Evolutionary conservation across 306 rosid species (phyloP).

Genomic region (Corylus heterophylla): DNA sequence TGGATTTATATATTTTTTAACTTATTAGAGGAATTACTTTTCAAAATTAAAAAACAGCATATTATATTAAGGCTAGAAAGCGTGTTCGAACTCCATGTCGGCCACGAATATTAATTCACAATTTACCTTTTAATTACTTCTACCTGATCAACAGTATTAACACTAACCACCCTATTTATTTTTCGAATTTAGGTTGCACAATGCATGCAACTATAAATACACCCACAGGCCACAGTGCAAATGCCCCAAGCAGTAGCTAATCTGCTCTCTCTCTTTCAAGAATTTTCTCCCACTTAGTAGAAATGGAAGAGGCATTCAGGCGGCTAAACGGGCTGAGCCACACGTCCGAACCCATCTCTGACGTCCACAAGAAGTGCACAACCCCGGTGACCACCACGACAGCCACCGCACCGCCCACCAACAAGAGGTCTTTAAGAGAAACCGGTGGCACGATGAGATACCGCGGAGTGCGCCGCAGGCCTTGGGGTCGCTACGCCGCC

Average conservation of each 20-base stretch:
- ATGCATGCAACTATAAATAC: constrained; percentile 32
- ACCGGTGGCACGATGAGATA: constrained; percentile 45
- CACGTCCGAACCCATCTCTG: constrained; percentile 23
- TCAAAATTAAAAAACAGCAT: no score
- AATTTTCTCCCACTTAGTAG: not conserved
- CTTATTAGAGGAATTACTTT: no score
- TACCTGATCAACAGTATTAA: no score
- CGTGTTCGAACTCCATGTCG: no score
- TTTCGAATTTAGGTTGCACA: not conserved
- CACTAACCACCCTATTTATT: no score
- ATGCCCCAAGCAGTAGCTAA: no score
- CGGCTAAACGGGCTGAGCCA: constrained; percentile 46
- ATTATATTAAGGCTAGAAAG: no score
- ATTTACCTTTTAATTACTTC: no score
- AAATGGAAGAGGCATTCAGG: constrained; percentile 69
- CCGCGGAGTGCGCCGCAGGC: constrained; percentile 95
- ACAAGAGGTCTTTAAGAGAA: constrained; percentile 46
- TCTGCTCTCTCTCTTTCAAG: no score
- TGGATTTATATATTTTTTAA: no score
- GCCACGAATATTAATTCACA: no score
- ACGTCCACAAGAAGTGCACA: constrained; percentile 14
- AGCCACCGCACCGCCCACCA: not conserved
- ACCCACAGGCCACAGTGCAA: not conserved
- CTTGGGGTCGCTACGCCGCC: constrained; percentile 98
- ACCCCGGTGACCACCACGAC: not conserved